Evolutionary conservation across 805 yeast genomes (phyloP).

Genomic region (Candida lessepsii): DNA sequence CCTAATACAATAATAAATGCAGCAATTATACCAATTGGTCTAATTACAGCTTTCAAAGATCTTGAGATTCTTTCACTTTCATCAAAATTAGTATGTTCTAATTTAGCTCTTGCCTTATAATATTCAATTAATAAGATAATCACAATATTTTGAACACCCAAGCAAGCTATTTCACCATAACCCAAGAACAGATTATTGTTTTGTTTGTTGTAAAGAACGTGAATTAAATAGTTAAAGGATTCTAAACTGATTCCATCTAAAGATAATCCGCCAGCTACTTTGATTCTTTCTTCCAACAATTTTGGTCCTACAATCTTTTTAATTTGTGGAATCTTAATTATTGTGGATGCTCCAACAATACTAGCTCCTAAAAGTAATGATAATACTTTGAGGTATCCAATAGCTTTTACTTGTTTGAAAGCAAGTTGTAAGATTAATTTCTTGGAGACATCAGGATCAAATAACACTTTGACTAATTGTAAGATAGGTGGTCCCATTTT

Average conservation of each 20-base stretch:
- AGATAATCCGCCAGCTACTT: slow-evolving; percentile 39
- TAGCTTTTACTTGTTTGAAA: slow-evolving; percentile 29
- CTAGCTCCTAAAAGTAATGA: slow-evolving; percentile 32
- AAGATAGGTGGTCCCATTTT: slow-evolving; percentile 28
- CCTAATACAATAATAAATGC: slow-evolving; percentile 29
- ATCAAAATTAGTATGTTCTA: slow-evolving; percentile 15
- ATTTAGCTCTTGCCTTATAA: slow-evolving; percentile 26
- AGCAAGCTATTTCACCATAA: slow-evolving; percentile 40
- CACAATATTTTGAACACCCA: slow-evolving; percentile 40
- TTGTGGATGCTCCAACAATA: slow-evolving; percentile 37
- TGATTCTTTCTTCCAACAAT: slow-evolving; percentile 22
- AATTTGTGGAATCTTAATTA: slow-evolving; percentile 43
- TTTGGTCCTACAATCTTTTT: slow-evolving; percentile 30
- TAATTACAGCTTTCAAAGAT: slow-evolving; percentile 20
- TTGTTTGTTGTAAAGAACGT: slow-evolving; percentile 38
- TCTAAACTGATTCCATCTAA: slow-evolving; percentile 36
- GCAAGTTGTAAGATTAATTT: slow-evolving; percentile 38
- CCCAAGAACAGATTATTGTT: slow-evolving; percentile 33
- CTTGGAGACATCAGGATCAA: slow-evolving; percentile 41
- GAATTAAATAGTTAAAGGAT: slow-evolving; percentile 35
- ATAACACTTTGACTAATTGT: slow-evolving; percentile 30
- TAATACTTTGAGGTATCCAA: slow-evolving; percentile 34
- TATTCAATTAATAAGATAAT: slow-evolving; percentile 36
- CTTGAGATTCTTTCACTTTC: slow-evolving; percentile 19
- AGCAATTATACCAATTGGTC: slow-evolving; percentile 27